Evolutionary conservation across 805 yeast genomes (phyloP).

Genomic region (Starmerella gropengiesseri): DNA sequence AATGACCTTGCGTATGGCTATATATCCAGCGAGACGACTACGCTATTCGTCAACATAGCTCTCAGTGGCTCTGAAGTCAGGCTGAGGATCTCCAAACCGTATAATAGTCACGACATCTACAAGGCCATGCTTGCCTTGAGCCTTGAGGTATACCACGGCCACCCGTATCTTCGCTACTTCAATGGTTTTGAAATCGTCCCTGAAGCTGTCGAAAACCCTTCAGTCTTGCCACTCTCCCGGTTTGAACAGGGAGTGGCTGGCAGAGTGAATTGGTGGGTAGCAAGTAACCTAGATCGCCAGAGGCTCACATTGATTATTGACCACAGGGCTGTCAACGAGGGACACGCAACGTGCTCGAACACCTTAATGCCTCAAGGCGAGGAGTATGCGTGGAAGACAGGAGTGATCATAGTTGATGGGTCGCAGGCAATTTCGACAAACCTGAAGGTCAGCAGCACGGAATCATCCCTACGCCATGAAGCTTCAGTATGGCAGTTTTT

Average conservation of each 20-base stretch:
- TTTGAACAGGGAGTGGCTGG: constrained; percentile 15
- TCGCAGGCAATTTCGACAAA: background rate
- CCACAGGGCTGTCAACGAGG: background rate
- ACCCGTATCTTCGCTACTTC: background rate
- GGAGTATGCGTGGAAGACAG: background rate
- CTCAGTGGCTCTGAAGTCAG: constrained; percentile 2
- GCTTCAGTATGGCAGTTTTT: constrained; percentile 24
- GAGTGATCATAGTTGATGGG: background rate
- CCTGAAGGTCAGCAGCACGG: background rate
- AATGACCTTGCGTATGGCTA: constrained; percentile 23
- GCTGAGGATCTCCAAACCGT: constrained; percentile 16
- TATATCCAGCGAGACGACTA: constrained; percentile 15
- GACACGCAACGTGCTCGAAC: background rate
- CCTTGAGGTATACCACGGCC: constrained; percentile 9
- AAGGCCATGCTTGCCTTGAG: constrained; percentile 9
- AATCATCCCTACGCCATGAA: constrained; percentile 8
- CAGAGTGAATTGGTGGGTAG: constrained; percentile 16
- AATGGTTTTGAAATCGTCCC: constrained; percentile 3
- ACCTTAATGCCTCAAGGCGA: background rate
- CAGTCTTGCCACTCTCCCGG: constrained; percentile 12
- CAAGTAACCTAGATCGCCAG: constrained; percentile 2
- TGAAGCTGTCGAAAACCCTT: constrained; percentile 12
- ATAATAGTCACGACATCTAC: constrained; percentile 5
- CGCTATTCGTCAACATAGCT: constrained; percentile 17
- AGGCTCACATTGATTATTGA: background rate